Conservation (phyloP, 805 yeast species). For the Maudiozyma turicensis region DNA sequence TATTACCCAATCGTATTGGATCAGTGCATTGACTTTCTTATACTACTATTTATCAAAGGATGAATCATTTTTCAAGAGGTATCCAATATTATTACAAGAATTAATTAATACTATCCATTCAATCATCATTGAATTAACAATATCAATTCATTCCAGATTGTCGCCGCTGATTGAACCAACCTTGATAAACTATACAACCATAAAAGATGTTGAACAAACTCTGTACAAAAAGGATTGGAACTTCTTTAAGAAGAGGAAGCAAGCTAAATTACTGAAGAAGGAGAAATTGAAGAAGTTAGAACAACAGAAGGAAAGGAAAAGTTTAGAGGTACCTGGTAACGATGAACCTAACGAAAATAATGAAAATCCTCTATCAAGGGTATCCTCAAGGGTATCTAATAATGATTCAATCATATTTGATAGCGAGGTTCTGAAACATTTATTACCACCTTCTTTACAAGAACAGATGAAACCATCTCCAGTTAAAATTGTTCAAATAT, state of each 20-base stretch:
- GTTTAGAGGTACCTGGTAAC: not conserved
- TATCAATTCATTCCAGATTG: slow-evolving; percentile 54
- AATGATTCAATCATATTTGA: slow-evolving; percentile 34
- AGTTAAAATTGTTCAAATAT: slow-evolving; percentile 67
- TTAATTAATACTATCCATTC: slow-evolving; percentile 46
- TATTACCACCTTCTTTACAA: slow-evolving; percentile 75
- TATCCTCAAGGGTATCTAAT: not conserved
- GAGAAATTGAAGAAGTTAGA: slow-evolving; percentile 6
- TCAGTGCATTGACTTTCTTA: slow-evolving; percentile 66
- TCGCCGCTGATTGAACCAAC: slow-evolving; percentile 53
- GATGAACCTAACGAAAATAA: slow-evolving; percentile 4
- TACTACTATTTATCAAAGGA: slow-evolving; percentile 70
- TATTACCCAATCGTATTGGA: slow-evolving; percentile 75
- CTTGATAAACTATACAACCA: slow-evolving; percentile 63
- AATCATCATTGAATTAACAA: slow-evolving; percentile 53
- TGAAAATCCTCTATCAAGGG: not conserved
- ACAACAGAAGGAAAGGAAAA: slow-evolving; percentile 4
- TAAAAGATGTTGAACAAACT: slow-evolving; percentile 72
- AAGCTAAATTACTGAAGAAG: slow-evolving; percentile 13
- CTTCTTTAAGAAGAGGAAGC: slow-evolving; percentile 37
- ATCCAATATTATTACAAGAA: slow-evolving; percentile 55
- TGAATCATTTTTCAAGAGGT: slow-evolving; percentile 42
- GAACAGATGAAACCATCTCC: slow-evolving; percentile 88
- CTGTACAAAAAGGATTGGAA: slow-evolving; percentile 69
- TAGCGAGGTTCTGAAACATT: slow-evolving; percentile 64